A percentile compares a stretch with the other conserved stretches of the same genome.
Conservation (phyloP, 148 eudicot species). For the Euryodendron excelsum region DNA sequence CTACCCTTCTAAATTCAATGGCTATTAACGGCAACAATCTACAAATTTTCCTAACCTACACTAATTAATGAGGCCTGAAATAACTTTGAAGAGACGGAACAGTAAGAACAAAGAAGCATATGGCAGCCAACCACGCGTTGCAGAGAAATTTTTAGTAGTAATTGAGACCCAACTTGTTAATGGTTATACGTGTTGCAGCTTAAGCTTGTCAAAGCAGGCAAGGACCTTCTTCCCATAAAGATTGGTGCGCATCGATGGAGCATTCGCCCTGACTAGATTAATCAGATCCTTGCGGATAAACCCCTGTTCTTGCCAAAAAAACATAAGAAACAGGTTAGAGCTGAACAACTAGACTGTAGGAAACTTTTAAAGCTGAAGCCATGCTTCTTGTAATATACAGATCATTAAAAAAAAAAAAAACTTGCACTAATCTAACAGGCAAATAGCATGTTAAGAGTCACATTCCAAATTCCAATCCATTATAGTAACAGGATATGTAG, state of each 20-base stretch:
- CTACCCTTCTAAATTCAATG: not conserved
- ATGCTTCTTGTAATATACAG: not conserved
- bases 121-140: not conserved
- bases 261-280: slow-evolving; percentile 24
- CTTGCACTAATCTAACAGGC: not conserved
- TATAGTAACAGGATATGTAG: not conserved
- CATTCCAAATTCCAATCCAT: no score
- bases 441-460: no score
- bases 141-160: not conserved
- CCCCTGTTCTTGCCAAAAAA: slow-evolving; percentile 31
- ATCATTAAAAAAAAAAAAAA: not conserved
- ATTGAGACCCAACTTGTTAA: not conserved
- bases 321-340: not conserved
- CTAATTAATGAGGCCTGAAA: not conserved
- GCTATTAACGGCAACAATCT: not conserved
- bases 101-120: no score
- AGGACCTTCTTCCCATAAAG: slow-evolving; percentile 50
- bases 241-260: slow-evolving; percentile 41
- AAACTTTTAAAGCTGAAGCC: not conserved
- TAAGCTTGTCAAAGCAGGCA: slow-evolving; percentile 29
- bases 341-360: not conserved
- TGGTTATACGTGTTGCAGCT: not conserved
- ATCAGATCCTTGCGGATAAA: slow-evolving; percentile 17
- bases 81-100: no score
- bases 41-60: not conserved